Evolutionary conservation across 805 yeast genomes (phyloP), one percentile per base, ranked within the genome.

Genomic region (Pichia gijzeniarum): DNA sequence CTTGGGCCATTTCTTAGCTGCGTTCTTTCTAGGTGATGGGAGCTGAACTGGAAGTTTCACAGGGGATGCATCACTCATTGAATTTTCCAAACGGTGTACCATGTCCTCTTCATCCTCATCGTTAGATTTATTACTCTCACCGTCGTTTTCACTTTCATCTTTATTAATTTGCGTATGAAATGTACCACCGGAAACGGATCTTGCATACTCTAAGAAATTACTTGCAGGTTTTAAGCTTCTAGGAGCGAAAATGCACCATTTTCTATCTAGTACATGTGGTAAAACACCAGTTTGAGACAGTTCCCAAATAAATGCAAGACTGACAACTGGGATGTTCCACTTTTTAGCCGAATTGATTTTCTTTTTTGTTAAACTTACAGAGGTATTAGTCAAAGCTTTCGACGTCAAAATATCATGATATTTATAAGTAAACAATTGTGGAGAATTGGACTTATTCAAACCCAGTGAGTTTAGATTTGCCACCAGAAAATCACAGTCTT

Each of bases 261-360:
- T 58, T 20, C 67, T 62, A 45, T 76, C 73, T 44, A 68, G 55
- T 2, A 79, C 53, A 39, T 69, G 68, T 8, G 77, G 77, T 13
- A 58, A 50, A 1, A 44, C 41, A 1, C 72, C 71, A 5, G 49
- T 47, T 42, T 71, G 68, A 27, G 75, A 55, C 7, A 70, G 60
- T 50, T 77, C 78, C 76, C 82, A 79, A 4, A 80, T 44, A 50
- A 69, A 80, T 0, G 77, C 73, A 2, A 74, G 48, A 0, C 83
- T 72, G 0, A 77, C 73, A n/a, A 80, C 72, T 0, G 86, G 85
- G 12, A 79, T 71, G 27, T 62, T 56, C 76, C 83, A 75, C 28
- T 63, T 63, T 48, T 76, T 77, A 1, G 84, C 80, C 28, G 83
- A 84, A 41, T 65, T 64, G 39, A 80, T 70, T 53, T 80, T 80